Evolutionary conservation across 805 yeast species (phyloP).

Genomic region (Zygosaccharomyces siamensis): DNA sequence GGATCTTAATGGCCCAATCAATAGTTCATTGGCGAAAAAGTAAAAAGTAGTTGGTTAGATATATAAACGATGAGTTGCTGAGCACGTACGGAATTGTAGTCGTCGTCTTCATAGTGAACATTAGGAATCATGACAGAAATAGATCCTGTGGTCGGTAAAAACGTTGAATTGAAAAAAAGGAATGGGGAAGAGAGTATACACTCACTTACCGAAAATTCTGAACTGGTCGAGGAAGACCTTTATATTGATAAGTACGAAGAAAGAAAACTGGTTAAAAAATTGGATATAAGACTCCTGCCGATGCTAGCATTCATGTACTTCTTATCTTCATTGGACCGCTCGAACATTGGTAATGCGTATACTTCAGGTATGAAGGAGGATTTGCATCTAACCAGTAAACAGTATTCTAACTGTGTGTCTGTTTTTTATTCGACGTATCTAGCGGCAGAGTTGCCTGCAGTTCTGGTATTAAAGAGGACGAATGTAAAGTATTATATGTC

Average conservation of each 20-base stretch:
- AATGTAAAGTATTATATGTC: constrained; percentile 54
- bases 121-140: background rate
- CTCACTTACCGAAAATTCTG: constrained; percentile 9
- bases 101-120: background rate
- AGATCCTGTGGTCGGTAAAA: background rate
- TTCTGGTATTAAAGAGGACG: constrained; percentile 45
- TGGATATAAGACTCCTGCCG: constrained; percentile 34
- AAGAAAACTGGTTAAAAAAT: constrained; percentile 27
- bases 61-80: background rate
- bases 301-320: constrained; percentile 34
- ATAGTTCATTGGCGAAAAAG: no score
- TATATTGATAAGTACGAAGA: constrained; percentile 18
- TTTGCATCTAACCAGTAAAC: constrained; percentile 42
- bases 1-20: background rate
- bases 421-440: constrained; percentile 57
- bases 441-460: constrained; percentile 58
- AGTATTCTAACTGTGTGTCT: constrained; percentile 49
- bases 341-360: constrained; percentile 56
- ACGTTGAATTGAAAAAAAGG: background rate
- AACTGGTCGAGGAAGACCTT: constrained; percentile 6
- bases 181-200: constrained; percentile 6
- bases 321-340: constrained; percentile 44
- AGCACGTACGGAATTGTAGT: background rate
- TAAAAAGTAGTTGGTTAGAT: background rate
- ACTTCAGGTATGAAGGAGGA: constrained; percentile 65